Conservation (phyloP, 352 stramenopile species). For the Phytopythium chamaehyphon region DNA sequence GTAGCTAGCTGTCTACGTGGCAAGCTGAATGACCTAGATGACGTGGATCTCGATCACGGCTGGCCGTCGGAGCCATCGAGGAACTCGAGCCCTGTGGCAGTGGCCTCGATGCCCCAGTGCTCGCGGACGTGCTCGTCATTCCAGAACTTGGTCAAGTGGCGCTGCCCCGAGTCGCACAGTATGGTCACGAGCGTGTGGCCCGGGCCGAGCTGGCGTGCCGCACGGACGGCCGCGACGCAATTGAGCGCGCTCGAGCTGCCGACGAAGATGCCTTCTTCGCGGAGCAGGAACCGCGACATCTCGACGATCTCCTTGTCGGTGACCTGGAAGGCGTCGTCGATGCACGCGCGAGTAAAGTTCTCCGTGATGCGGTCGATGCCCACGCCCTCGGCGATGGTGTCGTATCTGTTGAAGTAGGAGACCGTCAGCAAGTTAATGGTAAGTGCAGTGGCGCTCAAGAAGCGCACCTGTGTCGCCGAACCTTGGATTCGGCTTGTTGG, state of each 20-base stretch:
- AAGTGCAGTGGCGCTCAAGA: neutral
- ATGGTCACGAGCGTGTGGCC: conserved; percentile 85
- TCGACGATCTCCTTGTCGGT: conserved; percentile 95
- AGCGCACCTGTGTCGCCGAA: conserved; percentile 86
- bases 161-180: conserved; percentile 87
- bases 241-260: conserved; percentile 88
- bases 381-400: conserved; percentile 97
- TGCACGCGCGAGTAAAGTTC: conserved; percentile 92
- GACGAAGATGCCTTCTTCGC: conserved; percentile 95
- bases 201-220: conserved; percentile 66
- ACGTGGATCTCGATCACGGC: no score
- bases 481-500: conserved; percentile 91
- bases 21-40: no score
- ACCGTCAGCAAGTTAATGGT: neutral
- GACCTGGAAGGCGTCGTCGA: conserved; percentile 88
- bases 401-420: conserved; percentile 73
- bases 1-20: no score
- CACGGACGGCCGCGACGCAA: conserved; percentile 74
- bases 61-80: conserved; percentile 64
- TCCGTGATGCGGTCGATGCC: conserved; percentile 96
- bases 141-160: conserved; percentile 89
- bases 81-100: conserved; percentile 63
- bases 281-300: conserved; percentile 96
- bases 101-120: conserved; percentile 58
- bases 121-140: conserved; percentile 70